These are phyloP conservation scores for Millerozyma acaciae DNA, from an alignment of 805 yeast species.

Conservation along the genomic window DNA sequence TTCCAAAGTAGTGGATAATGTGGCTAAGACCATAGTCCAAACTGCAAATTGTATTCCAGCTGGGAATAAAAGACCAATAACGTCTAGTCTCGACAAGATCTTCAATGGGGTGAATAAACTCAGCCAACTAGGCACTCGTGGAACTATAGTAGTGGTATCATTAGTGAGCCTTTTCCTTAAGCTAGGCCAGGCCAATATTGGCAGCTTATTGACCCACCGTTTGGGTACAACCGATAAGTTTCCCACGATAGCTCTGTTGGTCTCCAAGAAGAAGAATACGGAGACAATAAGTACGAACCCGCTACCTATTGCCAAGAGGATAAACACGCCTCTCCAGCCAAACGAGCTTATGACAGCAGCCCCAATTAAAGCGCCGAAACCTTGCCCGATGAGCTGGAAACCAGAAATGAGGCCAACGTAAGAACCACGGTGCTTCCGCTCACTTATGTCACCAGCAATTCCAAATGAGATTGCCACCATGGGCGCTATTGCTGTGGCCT, in stretches of 20 bases:
- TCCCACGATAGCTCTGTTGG: conserved; percentile 67
- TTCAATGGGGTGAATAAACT: conserved; percentile 36
- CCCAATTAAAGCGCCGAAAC: conserved; percentile 69
- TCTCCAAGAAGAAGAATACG: conserved; percentile 59
- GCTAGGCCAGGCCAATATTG: conserved; percentile 33
- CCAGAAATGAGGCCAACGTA: conserved; percentile 66
- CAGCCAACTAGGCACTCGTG: conserved; percentile 10
- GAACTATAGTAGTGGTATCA: conserved; percentile 18
- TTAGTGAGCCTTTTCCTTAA: conserved; percentile 28
- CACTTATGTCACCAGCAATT: conserved; percentile 68
- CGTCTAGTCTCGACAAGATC: conserved; percentile 41
- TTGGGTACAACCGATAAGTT: conserved; percentile 64
- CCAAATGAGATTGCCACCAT: conserved; percentile 69
- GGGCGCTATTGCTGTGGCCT: conserved; percentile 75
- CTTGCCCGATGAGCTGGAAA: conserved; percentile 65
- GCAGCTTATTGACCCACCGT: conserved; percentile 39
- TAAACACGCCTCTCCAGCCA: conserved; percentile 73
- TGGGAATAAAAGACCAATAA: conserved; percentile 49
- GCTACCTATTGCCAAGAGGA: conserved; percentile 68
- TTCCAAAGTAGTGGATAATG: conserved; percentile 54
- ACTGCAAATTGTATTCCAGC: conserved; percentile 60
- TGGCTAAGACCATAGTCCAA: conserved; percentile 69
- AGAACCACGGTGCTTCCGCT: conserved; percentile 64
- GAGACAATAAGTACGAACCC: conserved; percentile 35
- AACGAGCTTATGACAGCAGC: conserved; percentile 39